Conservation (phyloP, 768 basidiomycete genomes). For the Suillus occidentalis region DNA sequence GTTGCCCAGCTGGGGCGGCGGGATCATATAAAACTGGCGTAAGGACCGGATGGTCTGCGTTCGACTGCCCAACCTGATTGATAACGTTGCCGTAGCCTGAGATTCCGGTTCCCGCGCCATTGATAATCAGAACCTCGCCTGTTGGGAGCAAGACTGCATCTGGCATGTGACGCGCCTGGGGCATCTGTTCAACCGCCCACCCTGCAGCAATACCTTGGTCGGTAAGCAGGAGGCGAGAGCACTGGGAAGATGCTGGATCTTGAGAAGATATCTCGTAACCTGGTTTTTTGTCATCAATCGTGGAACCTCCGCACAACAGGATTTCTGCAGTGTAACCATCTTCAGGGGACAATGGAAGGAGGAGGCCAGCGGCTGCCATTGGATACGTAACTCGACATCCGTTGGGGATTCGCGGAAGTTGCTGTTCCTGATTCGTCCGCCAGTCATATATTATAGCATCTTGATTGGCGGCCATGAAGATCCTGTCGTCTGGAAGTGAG, state of each 20-base stretch:
- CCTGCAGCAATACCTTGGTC: conserved; percentile 62
- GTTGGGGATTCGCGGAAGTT: conserved; percentile 71
- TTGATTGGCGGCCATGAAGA: conserved; percentile 78
- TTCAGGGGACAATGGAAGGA: conserved; percentile 67
- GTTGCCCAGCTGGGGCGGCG: conserved; percentile 45
- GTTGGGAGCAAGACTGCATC: conserved; percentile 82
- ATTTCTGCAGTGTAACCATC: conserved; percentile 68
- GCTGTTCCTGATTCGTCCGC: conserved; percentile 57
- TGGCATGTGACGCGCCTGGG: conserved; percentile 71
- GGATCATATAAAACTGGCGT: conserved; percentile 74
- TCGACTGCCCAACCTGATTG: conserved; percentile 69
- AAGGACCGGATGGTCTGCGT: conserved; percentile 72
- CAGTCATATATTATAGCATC: conserved; percentile 83
- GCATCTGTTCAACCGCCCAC: conserved; percentile 79
- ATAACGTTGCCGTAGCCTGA: conserved; percentile 78
- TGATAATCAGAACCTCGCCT: conserved; percentile 71
- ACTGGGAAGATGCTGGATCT: conserved; percentile 71
- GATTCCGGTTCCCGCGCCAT: conserved; percentile 72
- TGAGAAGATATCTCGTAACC: conserved; percentile 68
- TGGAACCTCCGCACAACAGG: conserved; percentile 77
- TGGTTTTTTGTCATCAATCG: conserved; percentile 57
- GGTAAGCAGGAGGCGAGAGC: conserved; percentile 66
- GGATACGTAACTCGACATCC: conserved; percentile 82
- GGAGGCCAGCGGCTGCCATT: conserved; percentile 72
- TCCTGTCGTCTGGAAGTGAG: conserved; percentile 61